phyloP scores from a whole-genome alignment of 2,329 filamentous ascomycete genomes.

The Alternaria gansuensis region DNA sequence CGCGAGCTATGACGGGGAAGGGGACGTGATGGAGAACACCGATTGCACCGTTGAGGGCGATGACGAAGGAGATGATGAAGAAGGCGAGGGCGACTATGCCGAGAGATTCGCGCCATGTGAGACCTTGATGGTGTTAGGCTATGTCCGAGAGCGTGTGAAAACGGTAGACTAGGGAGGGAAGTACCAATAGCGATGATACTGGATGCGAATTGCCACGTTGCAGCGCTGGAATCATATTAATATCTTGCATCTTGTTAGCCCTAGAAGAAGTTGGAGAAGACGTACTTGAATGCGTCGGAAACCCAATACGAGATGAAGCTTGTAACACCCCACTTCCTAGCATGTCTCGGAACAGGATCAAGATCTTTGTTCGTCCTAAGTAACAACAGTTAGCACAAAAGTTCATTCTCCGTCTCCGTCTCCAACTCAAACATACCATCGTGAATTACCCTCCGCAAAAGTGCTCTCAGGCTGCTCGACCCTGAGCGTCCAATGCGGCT shows the following conservation, averaged over 20 bases:
- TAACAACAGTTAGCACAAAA: neutral
- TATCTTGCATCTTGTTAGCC: neutral
- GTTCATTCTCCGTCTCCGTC: neutral
- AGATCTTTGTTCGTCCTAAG: conserved; percentile 59
- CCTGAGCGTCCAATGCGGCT: conserved; percentile 51
- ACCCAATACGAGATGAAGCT: conserved; percentile 63
- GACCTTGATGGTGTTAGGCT: conserved; percentile 46
- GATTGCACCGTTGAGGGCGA: conserved; percentile 66
- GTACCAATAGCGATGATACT: conserved; percentile 52
- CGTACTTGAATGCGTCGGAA: conserved; percentile 61
- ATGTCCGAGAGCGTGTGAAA: neutral
- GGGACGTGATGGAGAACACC: conserved; percentile 60
- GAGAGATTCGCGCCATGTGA: conserved; percentile 65
- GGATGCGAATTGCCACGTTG: conserved; percentile 63
- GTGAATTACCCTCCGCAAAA: conserved; percentile 55
- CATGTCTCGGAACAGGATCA: conserved; percentile 58
- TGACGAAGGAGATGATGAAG: conserved; percentile 67
- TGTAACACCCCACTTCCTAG: conserved; percentile 58
- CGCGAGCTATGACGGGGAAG: conserved; percentile 65
- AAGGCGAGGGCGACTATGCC: conserved; percentile 62
- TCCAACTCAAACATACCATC: conserved; percentile 41
- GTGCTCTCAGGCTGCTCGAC: conserved; percentile 58
- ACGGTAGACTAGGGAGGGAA: neutral
- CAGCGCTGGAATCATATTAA: conserved; percentile 45
- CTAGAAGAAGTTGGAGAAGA: neutral